Evolutionary conservation across 2,329 filamentous ascomycete species (phyloP), one percentile per base, ranked within the genome.

Genomic region (Calonectria multiphialidica): DNA sequence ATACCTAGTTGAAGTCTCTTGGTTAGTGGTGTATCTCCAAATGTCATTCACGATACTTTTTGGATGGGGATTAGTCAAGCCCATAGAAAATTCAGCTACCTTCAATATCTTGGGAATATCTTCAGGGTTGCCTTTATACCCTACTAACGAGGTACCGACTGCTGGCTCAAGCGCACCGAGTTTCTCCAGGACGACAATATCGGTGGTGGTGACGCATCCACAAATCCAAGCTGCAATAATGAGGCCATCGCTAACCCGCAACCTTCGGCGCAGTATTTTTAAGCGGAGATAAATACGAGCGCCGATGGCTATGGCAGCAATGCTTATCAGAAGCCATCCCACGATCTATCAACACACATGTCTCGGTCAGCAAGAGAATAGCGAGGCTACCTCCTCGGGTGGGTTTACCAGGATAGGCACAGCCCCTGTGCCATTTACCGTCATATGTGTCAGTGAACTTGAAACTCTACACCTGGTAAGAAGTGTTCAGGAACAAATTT

Each of bases 171-270:
- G 45, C 0, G 47, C 35, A 0, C 65, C 74, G 25, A 72, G 53
- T 1, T 23, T 40, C 7, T 42, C 45, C 3, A 63, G 65, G 0
- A 61, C 28, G 3, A 69, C 63, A 6, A 65, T 49, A 1, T 68
- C 47, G 1, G 21, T 30, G 16, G 73, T 68, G 12, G 10, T 3
- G 2, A 21, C 3, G 1, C 53, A 15, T 1, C 55, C 30, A 5
- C 30, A 35, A 6, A 62, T 21, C 74, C 73, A 75, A 23, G 62
- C 73, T 4, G 42, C 65, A 8, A 73, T 69, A 62, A 75, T 75
- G 2, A 75, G 37, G 0, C 61, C 6, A 35, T 75, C 74, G 2
- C 73, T 75, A 1, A 12, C 30, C 3, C 73, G 50, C 15, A 75
- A 55, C 3, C 23, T 65, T 2, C 71, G 53, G 2, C 28, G 33